Conservation (phyloP, 2,329 filamentous ascomycete genomes). For the Periconia macrospinosa region DNA sequence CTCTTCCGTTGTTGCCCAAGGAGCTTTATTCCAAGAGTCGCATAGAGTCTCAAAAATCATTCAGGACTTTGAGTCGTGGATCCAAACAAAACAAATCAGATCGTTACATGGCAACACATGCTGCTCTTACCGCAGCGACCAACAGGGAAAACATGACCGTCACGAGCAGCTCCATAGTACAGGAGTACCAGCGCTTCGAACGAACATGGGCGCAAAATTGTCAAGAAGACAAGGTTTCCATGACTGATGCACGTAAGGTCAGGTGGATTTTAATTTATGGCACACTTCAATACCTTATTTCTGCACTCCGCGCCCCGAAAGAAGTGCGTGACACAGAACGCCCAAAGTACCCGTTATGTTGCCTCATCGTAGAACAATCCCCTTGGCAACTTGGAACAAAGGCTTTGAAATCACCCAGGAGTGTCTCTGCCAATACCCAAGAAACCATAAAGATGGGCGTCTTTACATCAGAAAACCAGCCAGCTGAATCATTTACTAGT, state of each 20-base stretch:
- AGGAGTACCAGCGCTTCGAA: conserved; percentile 72
- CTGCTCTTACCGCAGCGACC: conserved; percentile 55
- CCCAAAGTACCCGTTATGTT: conserved; percentile 63
- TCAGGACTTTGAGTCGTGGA: conserved; percentile 40
- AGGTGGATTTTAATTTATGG: conserved; percentile 78
- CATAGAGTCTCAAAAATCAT: conserved; percentile 35
- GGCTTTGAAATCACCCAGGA: conserved; percentile 14
- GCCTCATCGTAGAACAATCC: conserved; percentile 45
- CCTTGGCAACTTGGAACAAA: conserved; percentile 37
- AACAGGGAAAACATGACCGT: conserved; percentile 45
- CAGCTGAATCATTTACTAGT: conserved; percentile 3
- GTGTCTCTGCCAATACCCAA: conserved; percentile 12
- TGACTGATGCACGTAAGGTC: conserved; percentile 72
- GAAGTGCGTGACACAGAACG: conserved; percentile 62
- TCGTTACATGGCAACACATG: conserved; percentile 54
- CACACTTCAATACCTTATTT: conserved; percentile 70
- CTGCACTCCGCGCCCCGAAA: conserved; percentile 62
- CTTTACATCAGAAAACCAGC: conserved; percentile 8
- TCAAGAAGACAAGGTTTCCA: conserved; percentile 59
- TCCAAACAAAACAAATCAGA: conserved; percentile 49
- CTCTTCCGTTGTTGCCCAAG: conserved; percentile 67
- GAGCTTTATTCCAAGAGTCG: conserved; percentile 30
- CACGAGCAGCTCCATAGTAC: conserved; percentile 58
- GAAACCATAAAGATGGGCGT: conserved; percentile 19
- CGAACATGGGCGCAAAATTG: conserved; percentile 57